Base-by-base conservation (phyloP, 2,329 filamentous ascomycete species). In the Microsporum ferrugineum region DNA sequence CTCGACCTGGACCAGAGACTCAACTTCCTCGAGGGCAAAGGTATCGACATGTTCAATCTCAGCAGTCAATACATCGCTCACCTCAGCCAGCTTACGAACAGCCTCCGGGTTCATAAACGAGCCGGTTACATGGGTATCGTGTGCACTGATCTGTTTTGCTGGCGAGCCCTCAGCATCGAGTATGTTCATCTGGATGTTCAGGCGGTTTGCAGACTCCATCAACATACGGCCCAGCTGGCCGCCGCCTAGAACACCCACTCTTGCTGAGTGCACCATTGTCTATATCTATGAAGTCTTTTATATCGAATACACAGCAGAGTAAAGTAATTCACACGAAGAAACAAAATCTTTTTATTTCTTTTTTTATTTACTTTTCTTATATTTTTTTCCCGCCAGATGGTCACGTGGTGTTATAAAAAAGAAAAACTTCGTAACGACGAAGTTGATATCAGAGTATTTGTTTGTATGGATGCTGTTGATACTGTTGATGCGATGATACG, bases 31-130 rank as follows among this genome's bases (percentile, higher is more conserved):
- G 3, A 96, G 82, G 29, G 94, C 87, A 59, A 89, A 80, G n/a
- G 90, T 94, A 73, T 96, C 85, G 62, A 96, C 88, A 75, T 96
- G 92, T 78, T 97, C 92, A 65, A 96, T 96, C 75, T 97, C 92
- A 12, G 95, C 89, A 0, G 91, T 96, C 63, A 96, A 79, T 14
- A 95, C 84, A 71, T 95, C 89, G 68, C 86, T 90, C 38, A 80
- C 76, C 43, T 82, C 76, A 1, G 92, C 91, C n/a, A 97, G 80
- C 72, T 89, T 81, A 49, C 85, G 84, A 65, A 97, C 91, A 65
- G 88, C 87, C 38, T 83, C 82, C 0, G 86, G 79, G 66, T 96
- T 88, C 71, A 90, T 91, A 81, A 96, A 96, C 0, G 91, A 95
- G 62, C 91, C 92, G 17, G 85, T 82, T 62, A 96, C 83, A 71